Conservation (phyloP, 2,329 filamentous ascomycete species). For the Fusarium gaditjirri region DNA sequence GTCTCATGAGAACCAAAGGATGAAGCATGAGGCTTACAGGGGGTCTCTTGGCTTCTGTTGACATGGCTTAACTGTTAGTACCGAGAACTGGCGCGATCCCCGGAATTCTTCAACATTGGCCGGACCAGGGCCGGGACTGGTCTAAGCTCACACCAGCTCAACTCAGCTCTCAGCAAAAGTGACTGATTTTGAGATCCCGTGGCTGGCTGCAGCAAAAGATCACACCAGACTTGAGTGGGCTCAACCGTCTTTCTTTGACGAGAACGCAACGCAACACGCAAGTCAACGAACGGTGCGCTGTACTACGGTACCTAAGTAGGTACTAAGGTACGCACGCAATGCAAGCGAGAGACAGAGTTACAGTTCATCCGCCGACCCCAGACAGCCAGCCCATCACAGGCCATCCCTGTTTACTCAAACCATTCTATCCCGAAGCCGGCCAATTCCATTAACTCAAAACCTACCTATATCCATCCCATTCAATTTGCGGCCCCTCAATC, state of each 20-base stretch:
- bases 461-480: slow-evolving; percentile 20
- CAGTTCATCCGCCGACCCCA: slow-evolving; percentile 35
- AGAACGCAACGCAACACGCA: neutral
- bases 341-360: slow-evolving; percentile 20
- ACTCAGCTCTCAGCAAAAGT: slow-evolving; percentile 5
- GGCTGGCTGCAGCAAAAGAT: slow-evolving; percentile 21
- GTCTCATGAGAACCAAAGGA: slow-evolving; percentile 37
- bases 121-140: slow-evolving; percentile 19
- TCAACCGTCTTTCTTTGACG: slow-evolving; percentile 15
- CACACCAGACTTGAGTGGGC: slow-evolving; percentile 25
- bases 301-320: no score
- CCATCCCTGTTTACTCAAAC: slow-evolving; percentile 7
- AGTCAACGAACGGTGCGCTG: no score
- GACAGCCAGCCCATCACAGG: slow-evolving; percentile 17
- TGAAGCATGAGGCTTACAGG: slow-evolving; percentile 19
- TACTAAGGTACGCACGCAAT: neutral
- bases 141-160: slow-evolving; percentile 27
- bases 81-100: slow-evolving; percentile 33
- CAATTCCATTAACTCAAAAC: slow-evolving; percentile 18
- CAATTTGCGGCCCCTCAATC: slow-evolving; percentile 29
- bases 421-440: slow-evolving; percentile 34
- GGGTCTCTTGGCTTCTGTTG: neutral
- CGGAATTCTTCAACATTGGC: slow-evolving; percentile 20
- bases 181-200: slow-evolving; percentile 24
- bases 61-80: slow-evolving; percentile 16